Evolutionary conservation across 371 early-diverging fungal species (phyloP).

Genomic region (Mortierella sp.): DNA sequence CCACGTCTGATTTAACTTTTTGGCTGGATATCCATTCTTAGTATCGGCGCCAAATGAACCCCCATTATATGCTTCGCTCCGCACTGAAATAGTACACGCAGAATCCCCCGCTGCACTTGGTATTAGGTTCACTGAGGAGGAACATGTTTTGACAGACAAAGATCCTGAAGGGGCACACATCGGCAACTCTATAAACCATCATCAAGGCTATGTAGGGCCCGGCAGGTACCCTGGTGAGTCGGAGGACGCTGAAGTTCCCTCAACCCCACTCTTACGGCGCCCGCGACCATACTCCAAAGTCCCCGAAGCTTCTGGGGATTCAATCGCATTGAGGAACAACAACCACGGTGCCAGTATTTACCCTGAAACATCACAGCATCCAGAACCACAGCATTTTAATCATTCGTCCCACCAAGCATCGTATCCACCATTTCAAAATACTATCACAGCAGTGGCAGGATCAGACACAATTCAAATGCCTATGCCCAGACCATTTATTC

Average conservation of each 20-base stretch:
- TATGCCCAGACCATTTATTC: conserved; percentile 30
- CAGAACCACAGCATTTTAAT: conserved; percentile 7
- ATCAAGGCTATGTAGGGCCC: not conserved
- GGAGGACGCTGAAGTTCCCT: conserved; percentile 23
- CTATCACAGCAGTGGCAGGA: not conserved
- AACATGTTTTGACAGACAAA: conserved; percentile 31
- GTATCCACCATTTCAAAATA: conserved; percentile 11
- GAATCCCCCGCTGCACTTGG: conserved; percentile 28
- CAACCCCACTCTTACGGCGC: conserved; percentile 36
- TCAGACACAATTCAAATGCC: conserved; percentile 20
- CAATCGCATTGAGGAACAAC: not conserved
- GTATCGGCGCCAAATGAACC: conserved; percentile 22
- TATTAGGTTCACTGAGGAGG: conserved; percentile 39
- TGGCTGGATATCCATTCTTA: not conserved
- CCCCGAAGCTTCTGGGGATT: conserved; percentile 3
- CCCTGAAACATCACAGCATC: conserved; percentile 8
- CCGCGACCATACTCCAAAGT: conserved; percentile 5
- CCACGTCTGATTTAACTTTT: not conserved
- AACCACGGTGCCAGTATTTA: not conserved
- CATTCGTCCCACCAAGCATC: conserved; percentile 4
- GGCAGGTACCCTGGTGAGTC: conserved; percentile 9
- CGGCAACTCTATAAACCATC: not conserved
- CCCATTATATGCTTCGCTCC: conserved; percentile 12
- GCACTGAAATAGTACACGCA: conserved; percentile 15
- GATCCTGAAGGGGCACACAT: conserved; percentile 2